Percentiles rank a stretch among this genome's conserved stretches.
Conservation (phyloP, 495 filamentous ascomycete species). For the Umbilicaria muhlenbergii region DNA sequence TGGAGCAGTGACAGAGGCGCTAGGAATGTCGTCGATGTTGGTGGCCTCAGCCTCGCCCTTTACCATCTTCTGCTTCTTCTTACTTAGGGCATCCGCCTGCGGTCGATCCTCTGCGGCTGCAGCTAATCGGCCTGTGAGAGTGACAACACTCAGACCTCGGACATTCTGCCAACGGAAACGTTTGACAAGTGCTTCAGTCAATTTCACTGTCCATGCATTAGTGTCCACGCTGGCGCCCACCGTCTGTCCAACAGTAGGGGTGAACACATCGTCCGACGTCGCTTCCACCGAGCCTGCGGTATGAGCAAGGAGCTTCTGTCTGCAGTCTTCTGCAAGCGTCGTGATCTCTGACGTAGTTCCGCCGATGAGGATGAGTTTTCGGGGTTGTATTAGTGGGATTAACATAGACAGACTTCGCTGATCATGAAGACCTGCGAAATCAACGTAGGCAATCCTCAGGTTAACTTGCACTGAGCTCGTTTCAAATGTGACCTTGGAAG, state of each 20-base stretch:
- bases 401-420: conserved; percentile 86
- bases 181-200: conserved; percentile 67
- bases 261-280: conserved; percentile 49
- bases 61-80: conserved; percentile 54
- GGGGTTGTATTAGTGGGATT: conserved; percentile 82
- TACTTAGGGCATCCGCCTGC: conserved; percentile 18
- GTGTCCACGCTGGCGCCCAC: conserved; percentile 93
- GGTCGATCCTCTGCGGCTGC: conserved; percentile 24
- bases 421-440: conserved; percentile 86
- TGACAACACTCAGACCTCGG: conserved; percentile 73
- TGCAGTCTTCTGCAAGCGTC: conserved; percentile 63
- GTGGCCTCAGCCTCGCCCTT: conserved; percentile 24
- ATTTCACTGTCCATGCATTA: conserved; percentile 89
- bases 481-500: conserved; percentile 54
- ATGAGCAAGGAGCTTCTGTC: conserved; percentile 48
- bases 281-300: conserved; percentile 21
- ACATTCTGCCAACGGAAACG: conserved; percentile 91
- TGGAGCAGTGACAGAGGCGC: conserved; percentile 11
- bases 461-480: conserved; percentile 46
- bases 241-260: conserved; percentile 49
- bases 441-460: conserved; percentile 67
- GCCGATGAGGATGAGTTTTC: conserved; percentile 79
- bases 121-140: conserved; percentile 52
- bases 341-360: conserved; percentile 65
- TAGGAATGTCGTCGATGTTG: conserved; percentile 13